Percentiles rank a stretch among this genome's conserved stretches.
Conservation (phyloP, 768 basidiomycete genomes). For the Mycena polygramma region DNA sequence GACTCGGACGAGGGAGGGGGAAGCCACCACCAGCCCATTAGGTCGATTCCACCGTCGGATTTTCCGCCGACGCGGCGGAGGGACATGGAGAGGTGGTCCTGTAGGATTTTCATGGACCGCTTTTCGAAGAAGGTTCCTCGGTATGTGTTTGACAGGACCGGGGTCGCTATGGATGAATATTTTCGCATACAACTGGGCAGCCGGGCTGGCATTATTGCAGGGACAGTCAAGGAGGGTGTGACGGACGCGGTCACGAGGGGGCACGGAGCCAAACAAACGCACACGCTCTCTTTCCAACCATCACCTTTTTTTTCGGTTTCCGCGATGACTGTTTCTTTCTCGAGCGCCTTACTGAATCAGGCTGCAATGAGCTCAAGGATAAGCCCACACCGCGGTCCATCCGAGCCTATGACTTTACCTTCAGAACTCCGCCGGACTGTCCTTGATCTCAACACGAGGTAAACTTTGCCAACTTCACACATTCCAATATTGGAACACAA, state of each 20-base stretch:
- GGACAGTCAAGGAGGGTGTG: not conserved
- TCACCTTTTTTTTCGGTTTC: not conserved
- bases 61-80: conserved; percentile 85
- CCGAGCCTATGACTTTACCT: no score
- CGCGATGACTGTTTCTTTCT: no score
- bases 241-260: not conserved
- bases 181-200: not conserved
- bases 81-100: conserved; percentile 81
- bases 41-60: conserved; percentile 91
- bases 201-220: not conserved
- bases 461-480: no score
- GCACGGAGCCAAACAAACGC: not conserved
- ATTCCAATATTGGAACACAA: no score
- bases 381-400: no score
- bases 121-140: conserved; percentile 84
- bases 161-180: not conserved
- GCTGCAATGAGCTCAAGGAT: no score
- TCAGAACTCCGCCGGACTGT: no score
- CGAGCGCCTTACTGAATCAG: no score
- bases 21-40: conserved; percentile 95
- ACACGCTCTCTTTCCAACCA: not conserved
- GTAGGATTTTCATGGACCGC: conserved; percentile 72
- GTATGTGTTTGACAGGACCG: conserved; percentile 64
- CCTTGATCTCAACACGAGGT: no score
- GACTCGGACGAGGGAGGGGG: conserved; percentile 51